Evolutionary conservation across 129 eudicot genomes (phyloP).

Genomic region (Chrysanthemum seticuspe): DNA sequence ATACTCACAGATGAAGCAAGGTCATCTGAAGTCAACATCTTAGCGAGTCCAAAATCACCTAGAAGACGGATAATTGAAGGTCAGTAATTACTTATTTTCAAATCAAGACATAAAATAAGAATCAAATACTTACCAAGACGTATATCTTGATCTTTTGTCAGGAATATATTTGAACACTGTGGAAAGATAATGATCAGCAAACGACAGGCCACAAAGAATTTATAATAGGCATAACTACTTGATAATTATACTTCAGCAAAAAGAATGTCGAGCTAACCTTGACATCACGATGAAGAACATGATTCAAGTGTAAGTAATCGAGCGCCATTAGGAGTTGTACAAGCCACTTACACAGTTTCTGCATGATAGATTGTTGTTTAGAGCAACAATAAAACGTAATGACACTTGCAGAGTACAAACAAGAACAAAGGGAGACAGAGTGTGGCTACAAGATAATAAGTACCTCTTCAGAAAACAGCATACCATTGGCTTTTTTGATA

Average conservation of each 20-base stretch:
- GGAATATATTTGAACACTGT: slow-evolving; percentile 97
- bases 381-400: slow-evolving; percentile 8
- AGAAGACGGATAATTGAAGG: slow-evolving; percentile 25
- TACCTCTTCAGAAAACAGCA: slow-evolving; percentile 91
- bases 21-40: slow-evolving; percentile 90
- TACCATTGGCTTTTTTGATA: slow-evolving; percentile 80
- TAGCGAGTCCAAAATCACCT: slow-evolving; percentile 99
- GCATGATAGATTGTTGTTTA: slow-evolving; percentile 29
- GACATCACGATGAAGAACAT: slow-evolving; percentile 99
- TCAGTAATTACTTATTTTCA: slow-evolving; percentile 17
- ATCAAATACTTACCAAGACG: slow-evolving; percentile 73
- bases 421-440: not conserved
- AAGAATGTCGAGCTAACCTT: slow-evolving; percentile 54
- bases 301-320: slow-evolving; percentile 83
- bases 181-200: slow-evolving; percentile 30
- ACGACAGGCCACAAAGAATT: slow-evolving; percentile 5
- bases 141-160: slow-evolving; percentile 88
- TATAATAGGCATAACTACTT: not conserved
- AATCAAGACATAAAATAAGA: slow-evolving; percentile 1
- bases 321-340: slow-evolving; percentile 97
- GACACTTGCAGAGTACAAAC: slow-evolving; percentile 6
- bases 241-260: slow-evolving; percentile 15
- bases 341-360: slow-evolving; percentile 96
- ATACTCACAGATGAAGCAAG: slow-evolving; percentile 91
- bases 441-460: slow-evolving; percentile 3